Conservation (phyloP, 805 yeast genomes). For the Wickerhamiella shivajii region DNA sequence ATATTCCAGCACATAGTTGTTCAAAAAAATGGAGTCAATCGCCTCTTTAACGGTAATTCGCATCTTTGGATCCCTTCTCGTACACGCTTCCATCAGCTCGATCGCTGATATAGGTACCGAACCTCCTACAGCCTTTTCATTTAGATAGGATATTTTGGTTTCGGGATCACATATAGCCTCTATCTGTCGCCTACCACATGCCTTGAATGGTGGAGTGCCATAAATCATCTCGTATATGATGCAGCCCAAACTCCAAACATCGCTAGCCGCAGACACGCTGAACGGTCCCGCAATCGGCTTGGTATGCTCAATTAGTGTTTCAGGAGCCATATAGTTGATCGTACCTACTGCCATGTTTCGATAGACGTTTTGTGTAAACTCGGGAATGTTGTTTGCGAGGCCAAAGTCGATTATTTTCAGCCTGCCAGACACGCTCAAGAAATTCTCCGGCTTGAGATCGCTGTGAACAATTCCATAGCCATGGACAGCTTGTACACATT, state of each 20-base stretch:
- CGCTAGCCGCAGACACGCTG: conserved; percentile 91
- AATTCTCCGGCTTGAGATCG: conserved; percentile 91
- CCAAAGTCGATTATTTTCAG: conserved; percentile 91
- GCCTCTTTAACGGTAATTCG: too few species aligned
- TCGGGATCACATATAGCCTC: conserved; percentile 1
- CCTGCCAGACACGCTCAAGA: conserved; percentile 67
- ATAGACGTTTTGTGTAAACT: conserved; percentile 78
- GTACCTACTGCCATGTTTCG: conserved; percentile 89
- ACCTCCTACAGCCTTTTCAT: too few species aligned
- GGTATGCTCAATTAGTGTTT: conserved; percentile 55
- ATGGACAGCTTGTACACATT: conserved; percentile 78
- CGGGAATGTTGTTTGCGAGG: conserved; percentile 76
- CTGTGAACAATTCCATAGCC: conserved; percentile 83
- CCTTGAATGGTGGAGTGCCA: conserved; percentile 72
- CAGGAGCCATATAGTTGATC: conserved; percentile 97
- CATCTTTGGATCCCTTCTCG: too few species aligned
- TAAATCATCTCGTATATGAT: conserved; percentile 91
- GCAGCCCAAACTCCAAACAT: conserved; percentile 98
- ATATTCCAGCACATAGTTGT: too few species aligned
- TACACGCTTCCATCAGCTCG: too few species aligned
- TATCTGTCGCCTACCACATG: conserved; percentile 28
- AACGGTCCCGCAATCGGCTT: conserved; percentile 1
- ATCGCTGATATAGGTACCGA: too few species aligned
- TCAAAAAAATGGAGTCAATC: too few species aligned
- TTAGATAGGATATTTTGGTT: too few species aligned